Conservation (phyloP, 495 filamentous ascomycete species). For the Annulohypoxylon moriforme region DNA sequence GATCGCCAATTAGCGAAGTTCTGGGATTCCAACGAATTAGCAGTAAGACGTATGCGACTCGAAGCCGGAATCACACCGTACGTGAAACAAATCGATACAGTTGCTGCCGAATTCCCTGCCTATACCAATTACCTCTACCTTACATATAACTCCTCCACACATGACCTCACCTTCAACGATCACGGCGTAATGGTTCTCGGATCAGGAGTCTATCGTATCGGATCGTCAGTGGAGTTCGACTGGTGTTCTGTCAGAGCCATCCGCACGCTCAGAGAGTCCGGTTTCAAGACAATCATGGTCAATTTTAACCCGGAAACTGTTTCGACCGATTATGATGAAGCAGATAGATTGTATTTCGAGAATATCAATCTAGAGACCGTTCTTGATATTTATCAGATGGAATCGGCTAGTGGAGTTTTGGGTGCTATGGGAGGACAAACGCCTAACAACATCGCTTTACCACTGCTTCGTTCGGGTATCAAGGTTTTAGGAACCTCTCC, state of each 20-base stretch:
- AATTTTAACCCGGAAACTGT: conserved; percentile 98
- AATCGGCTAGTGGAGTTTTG: conserved; percentile 88
- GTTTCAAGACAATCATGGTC: conserved; percentile 97
- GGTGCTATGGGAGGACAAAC: conserved; percentile 98
- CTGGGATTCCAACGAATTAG: conserved; percentile 90
- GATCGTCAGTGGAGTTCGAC: conserved; percentile 97
- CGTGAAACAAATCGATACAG: conserved; percentile 98
- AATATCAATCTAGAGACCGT: conserved; percentile 96
- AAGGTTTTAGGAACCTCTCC: conserved; percentile 95
- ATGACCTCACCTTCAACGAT: conserved; percentile 87
- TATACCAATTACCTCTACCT: conserved; percentile 97
- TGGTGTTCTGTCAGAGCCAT: conserved; percentile 99
- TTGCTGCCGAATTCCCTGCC: conserved; percentile 95
- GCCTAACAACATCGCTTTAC: conserved; percentile 97
- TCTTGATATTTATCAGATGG: conserved; percentile 93
- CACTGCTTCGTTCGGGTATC: conserved; percentile 86
- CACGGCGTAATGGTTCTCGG: conserved; percentile 95
- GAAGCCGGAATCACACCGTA: conserved; percentile 87
- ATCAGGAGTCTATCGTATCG: conserved; percentile 97
- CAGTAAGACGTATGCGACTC: conserved; percentile 80
- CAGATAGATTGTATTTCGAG: conserved; percentile 95
- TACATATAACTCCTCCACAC: conserved; percentile 91
- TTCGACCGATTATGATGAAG: conserved; percentile 95
- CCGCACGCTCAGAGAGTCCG: conserved; percentile 86
- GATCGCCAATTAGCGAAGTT: conserved; percentile 95